Percentiles rank a stretch among this genome's conserved stretches.
phyloP scores from a whole-genome alignment of 768 basidiomycete species.

The Amanita fuliginea region DNA sequence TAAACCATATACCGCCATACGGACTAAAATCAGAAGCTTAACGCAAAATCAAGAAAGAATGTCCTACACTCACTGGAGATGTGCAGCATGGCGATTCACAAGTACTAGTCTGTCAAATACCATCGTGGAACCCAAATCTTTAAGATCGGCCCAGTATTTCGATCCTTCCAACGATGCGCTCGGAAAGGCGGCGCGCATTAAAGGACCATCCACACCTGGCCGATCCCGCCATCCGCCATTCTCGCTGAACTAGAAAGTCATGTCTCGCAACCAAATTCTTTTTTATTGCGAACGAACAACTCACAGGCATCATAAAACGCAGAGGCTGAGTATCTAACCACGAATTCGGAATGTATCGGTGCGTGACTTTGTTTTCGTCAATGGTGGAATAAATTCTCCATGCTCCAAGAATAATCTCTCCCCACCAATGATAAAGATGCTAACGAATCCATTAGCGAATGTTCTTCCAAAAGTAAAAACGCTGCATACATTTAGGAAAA shows the following conservation, averaged over 20 bases:
- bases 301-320: slow-evolving; percentile 22
- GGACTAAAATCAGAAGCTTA: slow-evolving; percentile 13
- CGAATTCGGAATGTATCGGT: slow-evolving; percentile 4
- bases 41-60: neutral
- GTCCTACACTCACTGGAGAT: slow-evolving; percentile 24
- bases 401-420: slow-evolving; percentile 31
- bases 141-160: slow-evolving; percentile 54
- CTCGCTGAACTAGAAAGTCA: slow-evolving; percentile 11
- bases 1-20: slow-evolving; percentile 19
- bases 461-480: neutral
- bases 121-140: slow-evolving; percentile 33
- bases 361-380: neutral
- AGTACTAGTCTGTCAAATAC: slow-evolving; percentile 54
- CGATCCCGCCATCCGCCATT: slow-evolving; percentile 44
- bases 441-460: slow-evolving; percentile 10
- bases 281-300: no score
- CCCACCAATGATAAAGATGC: slow-evolving; percentile 40
- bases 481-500: slow-evolving; percentile 16
- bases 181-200: slow-evolving; percentile 60
- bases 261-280: neutral
- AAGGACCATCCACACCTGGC: slow-evolving; percentile 51
- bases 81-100: slow-evolving; percentile 53
- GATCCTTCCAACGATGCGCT: slow-evolving; percentile 43
- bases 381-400: slow-evolving; percentile 28
- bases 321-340: slow-evolving; percentile 8